These are phyloP conservation scores for Colletotrichum somersetense DNA, from an alignment of 2,329 filamentous ascomycete species.

Conservation along the genomic window DNA sequence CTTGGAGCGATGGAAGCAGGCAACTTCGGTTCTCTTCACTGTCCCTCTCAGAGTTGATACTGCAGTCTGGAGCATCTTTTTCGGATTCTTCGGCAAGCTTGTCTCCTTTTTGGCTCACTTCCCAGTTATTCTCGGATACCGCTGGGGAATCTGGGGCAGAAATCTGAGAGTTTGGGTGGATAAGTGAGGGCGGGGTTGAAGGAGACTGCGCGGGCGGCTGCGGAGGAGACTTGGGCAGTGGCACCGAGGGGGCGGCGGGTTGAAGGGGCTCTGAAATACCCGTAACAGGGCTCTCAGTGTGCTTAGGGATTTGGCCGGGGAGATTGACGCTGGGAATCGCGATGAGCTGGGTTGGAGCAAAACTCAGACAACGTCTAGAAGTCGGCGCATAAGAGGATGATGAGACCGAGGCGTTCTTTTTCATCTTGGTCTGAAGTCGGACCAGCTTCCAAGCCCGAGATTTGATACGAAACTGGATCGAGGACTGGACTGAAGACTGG, in stretches of 20 bases:
- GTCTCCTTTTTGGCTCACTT: too few relatives aligned
- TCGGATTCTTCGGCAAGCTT: too few relatives aligned
- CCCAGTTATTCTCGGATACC: not conserved
- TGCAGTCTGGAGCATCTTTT: not conserved
- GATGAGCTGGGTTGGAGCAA: not conserved
- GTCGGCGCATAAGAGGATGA: not conserved
- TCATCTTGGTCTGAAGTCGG: too few relatives aligned
- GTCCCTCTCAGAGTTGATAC: too few relatives aligned
- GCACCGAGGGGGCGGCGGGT: not conserved
- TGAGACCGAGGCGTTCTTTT: not conserved
- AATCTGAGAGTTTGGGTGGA: not conserved
- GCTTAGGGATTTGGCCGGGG: not conserved
- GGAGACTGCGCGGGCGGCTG: not conserved
- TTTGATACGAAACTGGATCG: not conserved
- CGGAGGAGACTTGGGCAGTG: not conserved
- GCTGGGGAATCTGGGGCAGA: not conserved
- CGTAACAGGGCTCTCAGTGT: not conserved
- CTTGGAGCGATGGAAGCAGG: too few relatives aligned
- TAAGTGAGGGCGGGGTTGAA: not conserved
- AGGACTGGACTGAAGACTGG: not conserved
- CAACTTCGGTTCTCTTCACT: too few relatives aligned
- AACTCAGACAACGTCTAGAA: not conserved
- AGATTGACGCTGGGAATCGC: not conserved
- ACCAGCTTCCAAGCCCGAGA: not conserved
- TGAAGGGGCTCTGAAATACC: too few relatives aligned